These are phyloP conservation scores for Yamadazyma tumulicola DNA, from an alignment of 805 yeast species.

Conservation along the genomic window DNA sequence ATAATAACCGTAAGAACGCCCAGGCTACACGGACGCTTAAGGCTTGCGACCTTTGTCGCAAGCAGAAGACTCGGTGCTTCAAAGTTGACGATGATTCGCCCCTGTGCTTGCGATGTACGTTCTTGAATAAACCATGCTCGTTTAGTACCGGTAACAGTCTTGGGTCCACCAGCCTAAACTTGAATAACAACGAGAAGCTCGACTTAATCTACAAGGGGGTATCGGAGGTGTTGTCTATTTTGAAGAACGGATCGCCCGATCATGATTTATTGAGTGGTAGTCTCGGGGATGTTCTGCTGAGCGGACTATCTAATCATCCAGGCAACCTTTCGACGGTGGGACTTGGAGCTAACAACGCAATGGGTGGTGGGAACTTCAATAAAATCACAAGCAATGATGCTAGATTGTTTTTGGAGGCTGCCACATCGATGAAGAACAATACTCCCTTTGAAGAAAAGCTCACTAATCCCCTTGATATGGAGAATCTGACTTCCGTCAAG, in stretches of 20 bases:
- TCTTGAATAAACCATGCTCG: constrained; percentile 51
- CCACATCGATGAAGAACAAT: constrained; percentile 20
- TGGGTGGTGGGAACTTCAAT: neutral
- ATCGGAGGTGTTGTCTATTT: constrained; percentile 26
- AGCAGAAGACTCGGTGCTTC: constrained; percentile 60
- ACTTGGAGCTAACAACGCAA: neutral
- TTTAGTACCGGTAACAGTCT: constrained; percentile 20
- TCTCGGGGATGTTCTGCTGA: neutral
- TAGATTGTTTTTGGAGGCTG: constrained; percentile 23
- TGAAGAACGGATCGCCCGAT: constrained; percentile 14
- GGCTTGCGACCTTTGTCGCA: constrained; percentile 56
- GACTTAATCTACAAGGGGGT: constrained; percentile 34
- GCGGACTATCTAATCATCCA: neutral
- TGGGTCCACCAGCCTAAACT: neutral
- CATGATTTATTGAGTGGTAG: neutral
- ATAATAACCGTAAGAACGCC: constrained; percentile 16
- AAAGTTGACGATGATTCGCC: constrained; percentile 43
- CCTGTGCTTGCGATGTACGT: constrained; percentile 58
- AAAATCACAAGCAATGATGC: constrained; percentile 19
- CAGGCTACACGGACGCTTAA: constrained; percentile 42
- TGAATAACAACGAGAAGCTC: constrained; percentile 18
- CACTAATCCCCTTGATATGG: constrained; percentile 20
- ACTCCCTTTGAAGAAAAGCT: constrained; percentile 1
- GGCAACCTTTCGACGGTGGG: neutral
- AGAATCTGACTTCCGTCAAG: constrained; percentile 17